These are phyloP conservation scores for Fusarium praegraminearum DNA, from an alignment of 2,329 filamentous ascomycete genomes.

Conservation along the genomic window DNA sequence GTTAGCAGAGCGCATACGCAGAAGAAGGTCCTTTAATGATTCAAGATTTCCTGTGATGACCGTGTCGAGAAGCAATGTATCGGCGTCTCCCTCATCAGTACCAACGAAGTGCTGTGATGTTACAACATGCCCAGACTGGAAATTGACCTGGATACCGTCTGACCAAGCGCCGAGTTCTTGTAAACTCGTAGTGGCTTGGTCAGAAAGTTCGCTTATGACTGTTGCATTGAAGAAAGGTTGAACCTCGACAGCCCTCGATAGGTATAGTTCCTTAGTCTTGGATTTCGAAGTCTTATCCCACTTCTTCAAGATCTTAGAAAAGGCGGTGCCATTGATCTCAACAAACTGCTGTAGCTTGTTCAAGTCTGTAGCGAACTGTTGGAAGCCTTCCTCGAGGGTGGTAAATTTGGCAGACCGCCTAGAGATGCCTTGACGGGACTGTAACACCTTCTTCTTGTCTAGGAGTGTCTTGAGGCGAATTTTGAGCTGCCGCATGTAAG, in stretches of 20 bases:
- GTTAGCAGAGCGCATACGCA: constrained; percentile 70
- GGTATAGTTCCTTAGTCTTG: constrained; percentile 96
- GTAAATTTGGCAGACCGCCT: constrained; percentile 94
- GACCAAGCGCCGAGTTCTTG: constrained; percentile 97
- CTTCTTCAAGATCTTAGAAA: constrained; percentile 99
- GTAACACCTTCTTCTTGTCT: constrained; percentile 93
- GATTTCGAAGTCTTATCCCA: constrained; percentile 99
- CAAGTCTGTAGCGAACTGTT: constrained; percentile 95
- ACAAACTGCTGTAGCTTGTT: constrained; percentile 99
- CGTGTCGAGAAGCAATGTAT: constrained; percentile 88
- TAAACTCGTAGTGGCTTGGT: constrained; percentile 95
- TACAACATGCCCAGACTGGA: constrained; percentile 75
- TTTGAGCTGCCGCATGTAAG: constrained; percentile 75
- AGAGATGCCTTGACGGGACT: constrained; percentile 82
- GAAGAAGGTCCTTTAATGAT: constrained; percentile 83
- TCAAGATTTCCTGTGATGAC: constrained; percentile 84
- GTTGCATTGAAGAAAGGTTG: constrained; percentile 98
- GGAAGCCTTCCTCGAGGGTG: constrained; percentile 94
- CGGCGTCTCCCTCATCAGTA: constrained; percentile 89
- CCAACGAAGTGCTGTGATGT: constrained; percentile 74
- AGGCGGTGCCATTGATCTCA: constrained; percentile 96
- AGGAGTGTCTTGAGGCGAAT: constrained; percentile 90
- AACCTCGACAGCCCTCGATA: constrained; percentile 95
- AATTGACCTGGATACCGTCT: constrained; percentile 93
- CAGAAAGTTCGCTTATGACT: constrained; percentile 95